Base-by-base conservation (phyloP, 2,329 filamentous ascomycete genomes). In the Penicillium concentricum region DNA sequence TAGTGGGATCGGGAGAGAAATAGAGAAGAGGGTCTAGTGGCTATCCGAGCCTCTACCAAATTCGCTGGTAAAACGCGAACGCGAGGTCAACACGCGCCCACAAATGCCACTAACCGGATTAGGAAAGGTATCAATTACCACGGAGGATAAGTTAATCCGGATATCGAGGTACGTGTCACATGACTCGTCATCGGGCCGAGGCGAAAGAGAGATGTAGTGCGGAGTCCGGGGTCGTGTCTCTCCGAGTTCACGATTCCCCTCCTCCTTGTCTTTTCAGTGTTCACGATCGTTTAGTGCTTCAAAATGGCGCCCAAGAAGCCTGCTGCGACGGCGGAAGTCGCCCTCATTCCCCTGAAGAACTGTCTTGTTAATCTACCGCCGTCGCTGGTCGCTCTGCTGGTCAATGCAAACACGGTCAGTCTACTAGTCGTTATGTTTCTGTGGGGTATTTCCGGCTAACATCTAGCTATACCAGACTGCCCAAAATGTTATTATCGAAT, bases 401-500 rank as follows among this genome's bases (percentile, higher is more conserved):
- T 93, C 66, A 96, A 92, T 77, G 84, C 92, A 66, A 95, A 97
- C 72, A 92, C 92, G 42, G 90, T 96, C 81, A 77, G 89, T 73
- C 38, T 55, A 43, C 59, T 39, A 47, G 15, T 22, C 42, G 35
- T 16, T 35, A 12, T 8, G 13, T 22, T 13, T 18, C 56, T 46
- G 61, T 53, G 41, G 24, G 34, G 28, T 20, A 57, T 52, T 59
- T 42, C 42, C 32, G 53, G 51, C 67, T 74, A 54, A 55, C 28
- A n/a, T 38, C 13, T 34, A 37, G 42, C 13, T 50, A 22, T 20
- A 22, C 2, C 67, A 95, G 91, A 84, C 92, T 58, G 91, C 90
- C 34, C 94, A 99, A 78, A 96, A 97, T 89, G 91, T 97, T 66
- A 84, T 97, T 60, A 88, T 99, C 73, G 94, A 99, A 77, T 83